Base-by-base conservation (phyloP, 139 green algal species). In the Volvox africanus region DNA sequence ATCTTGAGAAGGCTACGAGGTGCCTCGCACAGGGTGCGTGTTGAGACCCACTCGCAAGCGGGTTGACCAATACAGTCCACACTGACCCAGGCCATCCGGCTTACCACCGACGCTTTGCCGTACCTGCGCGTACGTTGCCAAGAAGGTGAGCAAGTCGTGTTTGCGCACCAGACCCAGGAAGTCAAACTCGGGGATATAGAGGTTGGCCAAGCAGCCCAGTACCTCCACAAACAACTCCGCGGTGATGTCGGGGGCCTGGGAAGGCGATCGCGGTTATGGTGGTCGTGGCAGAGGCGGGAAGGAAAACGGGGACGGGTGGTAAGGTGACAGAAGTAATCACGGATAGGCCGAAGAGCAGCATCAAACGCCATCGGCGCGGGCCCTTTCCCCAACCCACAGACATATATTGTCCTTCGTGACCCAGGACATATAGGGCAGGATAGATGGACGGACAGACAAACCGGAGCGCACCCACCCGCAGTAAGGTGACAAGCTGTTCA, bases 211-310 rank as follows among this genome's bases (percentile, higher is more conserved):
- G 35, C 93, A 95, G 77, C 97, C 97, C 80, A 98, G 89, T 61
- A 97, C 94, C 91, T 97, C 97, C 22, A 97, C 91, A 84, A 97
- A 97, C 20, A 97, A 90, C 91, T 97, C 94, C 0, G 95, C 92
- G 1, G 92, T 95, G 80, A 96, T 94, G 73, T 95, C 91, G 50
- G 93, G 93, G 3, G 88, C 91, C 94, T 96, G 90, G n/a, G n/a
- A 11, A 33, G 67, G 44, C 2, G 35, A 32, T 55, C 44, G 17
- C 11, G 33, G 30, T 30, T 50, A 85, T 30, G 86, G 67, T n/a
- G 19, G 32, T 13, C 11, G 20, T 24, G 36, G 78, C 12, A 1
- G 24, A 84, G 36, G 35, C 62, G 35, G 30, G 61, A 22, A 0
- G 16, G 17, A 36, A 32, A 11, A 24, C 11, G 0, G 33, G 65